Evolutionary conservation across 177 flowering plant species (phyloP).

Genomic region (Telopea speciosissima): DNA sequence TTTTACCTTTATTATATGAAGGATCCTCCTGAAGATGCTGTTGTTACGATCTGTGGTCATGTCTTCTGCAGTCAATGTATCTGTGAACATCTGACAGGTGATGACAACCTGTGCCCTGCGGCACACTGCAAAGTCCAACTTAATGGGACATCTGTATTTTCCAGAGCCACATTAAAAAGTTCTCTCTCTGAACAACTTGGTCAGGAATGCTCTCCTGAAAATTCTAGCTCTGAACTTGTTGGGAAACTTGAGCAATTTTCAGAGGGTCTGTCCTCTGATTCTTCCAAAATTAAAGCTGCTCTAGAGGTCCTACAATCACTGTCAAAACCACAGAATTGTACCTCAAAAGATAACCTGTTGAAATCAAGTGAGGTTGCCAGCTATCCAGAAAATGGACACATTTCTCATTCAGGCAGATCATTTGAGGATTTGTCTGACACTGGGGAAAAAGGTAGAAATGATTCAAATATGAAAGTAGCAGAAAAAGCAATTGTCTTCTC

Average conservation of each 20-base stretch:
- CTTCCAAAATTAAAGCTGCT: conserved; percentile 83
- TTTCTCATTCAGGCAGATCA: conserved; percentile 10
- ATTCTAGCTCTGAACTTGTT: conserved; percentile 20
- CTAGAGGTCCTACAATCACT: conserved; percentile 61
- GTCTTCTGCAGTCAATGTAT: conserved; percentile 91
- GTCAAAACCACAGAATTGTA: conserved; percentile 25
- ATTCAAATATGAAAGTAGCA: conserved; percentile 20
- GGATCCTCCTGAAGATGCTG: conserved; percentile 98
- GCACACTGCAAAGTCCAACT: conserved; percentile 58
- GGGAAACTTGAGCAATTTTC: conserved; percentile 17
- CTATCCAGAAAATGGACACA: conserved; percentile 20
- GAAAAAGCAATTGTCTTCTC: conserved; percentile 95
- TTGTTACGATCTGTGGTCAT: conserved; percentile 76
- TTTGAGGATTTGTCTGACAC: conserved; percentile 13
- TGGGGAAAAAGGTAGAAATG: conserved; percentile 10
- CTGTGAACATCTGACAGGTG: conserved; percentile 65
- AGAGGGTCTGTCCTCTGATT: conserved; percentile 27
- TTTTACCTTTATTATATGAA: conserved; percentile 18
- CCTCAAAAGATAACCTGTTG: conserved; percentile 8
- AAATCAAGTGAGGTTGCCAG: conserved; percentile 10
- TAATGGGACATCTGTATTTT: conserved; percentile 51
- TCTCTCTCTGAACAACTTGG: conserved; percentile 37
- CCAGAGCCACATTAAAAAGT: conserved; percentile 45
- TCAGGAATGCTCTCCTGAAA: conserved; percentile 17
- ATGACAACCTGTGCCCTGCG: conserved; percentile 64